phyloP scores from a whole-genome alignment of 805 yeast species.

The Wickerhamiella brachini region DNA sequence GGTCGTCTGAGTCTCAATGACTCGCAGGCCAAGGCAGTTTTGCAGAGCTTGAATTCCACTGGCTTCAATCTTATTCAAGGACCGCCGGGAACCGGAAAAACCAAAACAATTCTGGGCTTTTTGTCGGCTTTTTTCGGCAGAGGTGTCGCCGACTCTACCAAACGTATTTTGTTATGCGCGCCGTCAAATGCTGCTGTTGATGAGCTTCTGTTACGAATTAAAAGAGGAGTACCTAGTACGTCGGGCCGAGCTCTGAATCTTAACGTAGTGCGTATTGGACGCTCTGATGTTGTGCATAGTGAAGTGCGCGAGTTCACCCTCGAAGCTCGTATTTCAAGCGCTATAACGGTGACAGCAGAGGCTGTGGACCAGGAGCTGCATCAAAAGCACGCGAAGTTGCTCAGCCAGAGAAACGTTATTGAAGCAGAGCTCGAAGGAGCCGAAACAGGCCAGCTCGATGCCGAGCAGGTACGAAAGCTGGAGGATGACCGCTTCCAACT shows the following conservation, averaged over 20 bases:
- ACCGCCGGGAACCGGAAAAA: slow-evolving; percentile 99
- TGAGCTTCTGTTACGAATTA: slow-evolving; percentile 74
- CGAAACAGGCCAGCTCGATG: slow-evolving; percentile 6
- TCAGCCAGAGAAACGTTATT: slow-evolving; percentile 39
- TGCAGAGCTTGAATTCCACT: slow-evolving; percentile 46
- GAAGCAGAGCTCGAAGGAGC: slow-evolving; percentile 27
- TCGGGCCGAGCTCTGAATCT: slow-evolving; percentile 32
- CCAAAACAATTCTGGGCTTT: slow-evolving; percentile 88
- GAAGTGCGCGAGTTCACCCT: slow-evolving; percentile 71
- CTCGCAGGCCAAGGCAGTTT: slow-evolving; percentile 85
- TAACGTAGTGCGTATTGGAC: slow-evolving; percentile 68
- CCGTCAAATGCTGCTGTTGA: slow-evolving; percentile 99
- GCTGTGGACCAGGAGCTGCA: slow-evolving; percentile 27
- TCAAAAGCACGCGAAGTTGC: slow-evolving; percentile 32
- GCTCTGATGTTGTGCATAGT: slow-evolving; percentile 74
- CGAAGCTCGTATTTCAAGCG: slow-evolving; percentile 61
- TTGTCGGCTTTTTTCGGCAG: slow-evolving; percentile 50
- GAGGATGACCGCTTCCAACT: slow-evolving; percentile 40
- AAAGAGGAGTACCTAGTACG: slow-evolving; percentile 34
- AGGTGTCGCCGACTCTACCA: slow-evolving; percentile 13
- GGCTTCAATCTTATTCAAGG: slow-evolving; percentile 90
- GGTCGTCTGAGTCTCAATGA: slow-evolving; percentile 43
- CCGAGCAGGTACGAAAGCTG: slow-evolving; percentile 20
- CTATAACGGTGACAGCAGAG: slow-evolving; percentile 15
- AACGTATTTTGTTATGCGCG: slow-evolving; percentile 79